These are phyloP conservation scores for Paracoccidioides brasiliensis DNA, from an alignment of 2,329 filamentous ascomycete species.

Conservation along the genomic window DNA sequence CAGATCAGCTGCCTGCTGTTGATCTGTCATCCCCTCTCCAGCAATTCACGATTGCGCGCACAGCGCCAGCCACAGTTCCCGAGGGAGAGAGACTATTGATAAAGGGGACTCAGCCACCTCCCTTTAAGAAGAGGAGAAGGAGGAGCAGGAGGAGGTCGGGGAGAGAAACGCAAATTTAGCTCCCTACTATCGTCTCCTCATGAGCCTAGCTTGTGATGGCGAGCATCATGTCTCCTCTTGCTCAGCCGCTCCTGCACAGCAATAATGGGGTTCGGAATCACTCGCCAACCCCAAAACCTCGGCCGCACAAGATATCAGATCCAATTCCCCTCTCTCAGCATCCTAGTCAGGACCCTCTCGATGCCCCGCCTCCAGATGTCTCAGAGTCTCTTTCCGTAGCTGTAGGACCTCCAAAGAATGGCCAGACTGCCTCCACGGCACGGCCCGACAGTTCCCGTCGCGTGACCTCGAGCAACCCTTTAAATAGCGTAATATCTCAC, in stretches of 20 bases:
- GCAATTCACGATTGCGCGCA: neutral
- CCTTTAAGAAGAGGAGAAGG: neutral
- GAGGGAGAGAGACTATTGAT: neutral
- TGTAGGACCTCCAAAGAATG: conserved; percentile 3
- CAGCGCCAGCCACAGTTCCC: neutral
- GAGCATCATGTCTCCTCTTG: conserved; percentile 3
- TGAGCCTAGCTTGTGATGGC: neutral
- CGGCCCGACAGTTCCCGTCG: conserved; percentile 7
- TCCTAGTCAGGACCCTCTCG: conserved; percentile 8
- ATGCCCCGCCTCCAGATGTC: conserved; percentile 4
- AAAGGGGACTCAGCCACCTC: neutral
- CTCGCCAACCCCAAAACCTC: conserved; percentile 12
- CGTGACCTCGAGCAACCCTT: conserved; percentile 9
- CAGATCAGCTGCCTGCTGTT: neutral
- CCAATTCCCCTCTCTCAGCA: conserved; percentile 11
- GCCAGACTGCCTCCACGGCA: conserved; percentile 2
- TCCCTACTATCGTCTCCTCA: neutral
- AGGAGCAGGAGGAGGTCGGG: neutral
- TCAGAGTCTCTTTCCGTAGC: conserved; percentile 8
- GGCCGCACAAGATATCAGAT: conserved; percentile 20
- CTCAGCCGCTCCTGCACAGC: neutral
- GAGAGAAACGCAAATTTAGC: neutral
- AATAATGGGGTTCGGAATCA: neutral
- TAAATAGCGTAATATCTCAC: conserved; percentile 10
- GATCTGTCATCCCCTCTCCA: neutral